A percentile compares a stretch with the other conserved stretches of the same genome.
Evolutionary conservation across 345 rosid species (phyloP).

Genomic region (Hibiscus tridactylites): DNA sequence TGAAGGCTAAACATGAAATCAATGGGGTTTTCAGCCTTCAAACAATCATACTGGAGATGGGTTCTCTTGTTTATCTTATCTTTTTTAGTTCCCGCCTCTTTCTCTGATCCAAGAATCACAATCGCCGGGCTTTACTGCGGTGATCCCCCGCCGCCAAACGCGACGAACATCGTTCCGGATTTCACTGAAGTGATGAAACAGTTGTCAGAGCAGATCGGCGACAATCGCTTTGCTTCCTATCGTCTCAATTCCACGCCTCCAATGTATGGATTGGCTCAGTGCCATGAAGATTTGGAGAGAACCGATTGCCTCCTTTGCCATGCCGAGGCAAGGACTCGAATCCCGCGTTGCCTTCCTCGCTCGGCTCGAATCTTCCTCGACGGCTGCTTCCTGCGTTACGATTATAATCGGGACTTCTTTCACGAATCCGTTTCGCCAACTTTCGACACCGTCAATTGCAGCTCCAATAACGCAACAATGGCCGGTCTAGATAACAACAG

Average conservation of each 20-base stretch:
- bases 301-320: constrained; percentile 59
- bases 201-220: constrained; percentile 22
- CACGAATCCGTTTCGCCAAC: constrained; percentile 27
- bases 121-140: constrained; percentile 37
- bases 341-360: constrained; percentile 52
- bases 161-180: constrained; percentile 20
- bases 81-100: constrained; percentile 4
- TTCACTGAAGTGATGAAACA: constrained; percentile 40
- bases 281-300: constrained; percentile 48
- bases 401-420: constrained; percentile 38
- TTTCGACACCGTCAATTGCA: constrained; percentile 27
- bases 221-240: constrained; percentile 30
- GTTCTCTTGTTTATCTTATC: constrained; percentile 6
- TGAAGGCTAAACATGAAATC: neutral
- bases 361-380: constrained; percentile 46
- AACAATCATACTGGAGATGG: neutral
- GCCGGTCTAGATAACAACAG: neutral
- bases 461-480: neutral
- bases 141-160: neutral
- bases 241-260: constrained; percentile 7
- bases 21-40: constrained; percentile 7
- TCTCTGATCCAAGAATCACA: constrained; percentile 36
- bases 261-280: constrained; percentile 26
- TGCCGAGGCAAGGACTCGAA: constrained; percentile 40
- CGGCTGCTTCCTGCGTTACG: constrained; percentile 55